Conservation (phyloP, 352 stramenopile species). For the Pythium aphanidermatum region DNA sequence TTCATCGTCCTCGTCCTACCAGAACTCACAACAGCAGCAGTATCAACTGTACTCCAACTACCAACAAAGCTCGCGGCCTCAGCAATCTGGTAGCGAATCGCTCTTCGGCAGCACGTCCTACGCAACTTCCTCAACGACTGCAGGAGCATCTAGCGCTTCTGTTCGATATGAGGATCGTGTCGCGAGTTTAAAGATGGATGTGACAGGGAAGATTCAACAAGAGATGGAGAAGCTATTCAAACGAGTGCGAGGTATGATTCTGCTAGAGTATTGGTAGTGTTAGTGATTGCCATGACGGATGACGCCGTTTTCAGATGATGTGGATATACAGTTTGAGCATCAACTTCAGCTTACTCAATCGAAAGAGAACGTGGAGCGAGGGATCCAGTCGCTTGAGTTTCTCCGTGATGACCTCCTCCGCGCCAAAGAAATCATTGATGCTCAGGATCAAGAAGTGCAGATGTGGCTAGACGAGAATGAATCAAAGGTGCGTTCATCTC, state of each 20-base stretch:
- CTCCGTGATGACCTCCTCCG: slow-evolving; percentile 59
- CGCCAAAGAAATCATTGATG: slow-evolving; percentile 41
- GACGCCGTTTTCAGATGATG: too few species aligned
- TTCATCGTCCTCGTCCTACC: slow-evolving; percentile 19
- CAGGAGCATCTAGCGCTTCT: slow-evolving; percentile 5
- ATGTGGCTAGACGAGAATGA: slow-evolving; percentile 76
- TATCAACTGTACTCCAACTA: slow-evolving; percentile 26
- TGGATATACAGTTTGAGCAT: slow-evolving; percentile 84
- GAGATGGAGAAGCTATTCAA: slow-evolving; percentile 75
- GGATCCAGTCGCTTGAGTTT: slow-evolving; percentile 67
- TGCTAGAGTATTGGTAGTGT: too few species aligned
- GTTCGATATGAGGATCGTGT: slow-evolving; percentile 39
- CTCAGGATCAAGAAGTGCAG: slow-evolving; percentile 53
- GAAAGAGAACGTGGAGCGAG: slow-evolving; percentile 64
- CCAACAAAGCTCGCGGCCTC: slow-evolving; percentile 36
- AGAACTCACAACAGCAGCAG: slow-evolving; percentile 15
- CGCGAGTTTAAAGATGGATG: slow-evolving; percentile 53
- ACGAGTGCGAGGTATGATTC: slow-evolving; percentile 63
- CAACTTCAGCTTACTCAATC: slow-evolving; percentile 79
- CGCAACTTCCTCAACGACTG: neutral
- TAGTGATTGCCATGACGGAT: too few species aligned
- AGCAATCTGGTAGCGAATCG: slow-evolving; percentile 26
- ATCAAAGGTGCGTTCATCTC: slow-evolving; percentile 30
- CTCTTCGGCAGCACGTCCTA: slow-evolving; percentile 33
- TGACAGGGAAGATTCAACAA: slow-evolving; percentile 76